Conservation (phyloP, 345 rosid genomes). For the Camelina laxa region DNA sequence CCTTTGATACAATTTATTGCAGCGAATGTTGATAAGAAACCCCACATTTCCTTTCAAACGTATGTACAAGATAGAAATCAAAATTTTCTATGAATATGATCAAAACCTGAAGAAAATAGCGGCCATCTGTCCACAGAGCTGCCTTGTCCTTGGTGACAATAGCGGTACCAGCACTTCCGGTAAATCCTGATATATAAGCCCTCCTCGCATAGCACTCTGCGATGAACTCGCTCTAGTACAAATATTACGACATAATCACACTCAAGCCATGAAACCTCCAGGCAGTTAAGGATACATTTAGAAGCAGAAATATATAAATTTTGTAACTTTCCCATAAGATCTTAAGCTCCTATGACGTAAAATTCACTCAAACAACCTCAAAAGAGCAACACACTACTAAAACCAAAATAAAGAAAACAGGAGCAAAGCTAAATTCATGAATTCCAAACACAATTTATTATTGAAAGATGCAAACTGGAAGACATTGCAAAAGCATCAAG, state of each 20-base stretch:
- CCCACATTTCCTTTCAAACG: neutral
- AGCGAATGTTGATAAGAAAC: slow-evolving; percentile 19
- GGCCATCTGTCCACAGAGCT: slow-evolving; percentile 96
- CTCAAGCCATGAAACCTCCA: slow-evolving; percentile 5
- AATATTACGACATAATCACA: slow-evolving; percentile 24
- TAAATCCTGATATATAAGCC: slow-evolving; percentile 80
- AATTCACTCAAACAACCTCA: slow-evolving; percentile 6
- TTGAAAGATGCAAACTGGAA: neutral
- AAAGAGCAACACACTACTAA: neutral
- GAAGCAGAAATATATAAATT: neutral
- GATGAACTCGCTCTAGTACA: slow-evolving; percentile 85
- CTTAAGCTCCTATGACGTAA: neutral
- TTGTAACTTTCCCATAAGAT: neutral
- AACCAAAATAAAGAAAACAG: neutral
- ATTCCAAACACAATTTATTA: neutral
- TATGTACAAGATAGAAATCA: neutral
- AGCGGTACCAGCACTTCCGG: slow-evolving; percentile 94
- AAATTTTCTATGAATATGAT: neutral
- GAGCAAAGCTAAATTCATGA: neutral
- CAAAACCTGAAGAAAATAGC: slow-evolving; percentile 95
- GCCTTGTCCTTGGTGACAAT: slow-evolving; percentile 91
- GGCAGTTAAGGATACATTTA: neutral
- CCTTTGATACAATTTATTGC: slow-evolving; percentile 50
- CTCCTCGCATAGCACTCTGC: slow-evolving; percentile 95
- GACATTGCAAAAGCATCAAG: neutral